Percentiles rank a stretch among this genome's conserved stretches.
Evolutionary conservation across 208 protist genomes (phyloP).

Genomic region (Strigomonas culicis): DNA sequence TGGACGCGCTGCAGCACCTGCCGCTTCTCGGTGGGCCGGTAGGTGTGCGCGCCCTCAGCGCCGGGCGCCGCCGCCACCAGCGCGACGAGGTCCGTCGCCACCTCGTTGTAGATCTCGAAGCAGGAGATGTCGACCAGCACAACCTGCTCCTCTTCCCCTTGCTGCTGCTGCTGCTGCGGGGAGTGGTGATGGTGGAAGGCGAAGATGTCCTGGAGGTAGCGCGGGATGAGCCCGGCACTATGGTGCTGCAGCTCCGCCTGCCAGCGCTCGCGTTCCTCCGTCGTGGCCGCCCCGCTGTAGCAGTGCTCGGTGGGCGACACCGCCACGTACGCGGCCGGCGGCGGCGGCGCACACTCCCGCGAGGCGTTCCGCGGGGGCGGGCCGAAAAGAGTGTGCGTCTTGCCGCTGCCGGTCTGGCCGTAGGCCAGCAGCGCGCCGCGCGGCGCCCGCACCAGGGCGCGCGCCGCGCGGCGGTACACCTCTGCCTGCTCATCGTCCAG

Average conservation of each 20-base stretch:
- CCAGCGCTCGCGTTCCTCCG: not conserved
- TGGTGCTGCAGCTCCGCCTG: not conserved
- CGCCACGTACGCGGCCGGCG: not conserved
- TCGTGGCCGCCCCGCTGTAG: too few relatives aligned
- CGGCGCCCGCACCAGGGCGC: constrained; percentile 6
- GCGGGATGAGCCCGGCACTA: constrained; percentile 43
- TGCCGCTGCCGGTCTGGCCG: constrained; percentile 79
- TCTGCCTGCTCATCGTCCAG: constrained; percentile 18
- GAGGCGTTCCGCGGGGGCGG: not conserved
- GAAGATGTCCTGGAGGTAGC: constrained; percentile 53
- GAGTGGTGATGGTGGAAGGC: not conserved
- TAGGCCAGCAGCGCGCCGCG: constrained; percentile 64
- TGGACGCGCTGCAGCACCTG: constrained; percentile 35
- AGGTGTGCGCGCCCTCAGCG: constrained; percentile 9
- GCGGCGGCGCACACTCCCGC: not conserved
- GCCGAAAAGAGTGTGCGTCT: constrained; percentile 83
- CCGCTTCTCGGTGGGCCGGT: constrained; percentile 49
- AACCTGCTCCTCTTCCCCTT: not conserved
- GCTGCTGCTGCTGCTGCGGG: not conserved
- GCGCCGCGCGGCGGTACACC: constrained; percentile 22
- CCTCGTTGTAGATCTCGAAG: constrained; percentile 83
- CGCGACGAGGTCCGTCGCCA: constrained; percentile 61
- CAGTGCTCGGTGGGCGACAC: too few relatives aligned
- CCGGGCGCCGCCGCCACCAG: constrained; percentile 6
- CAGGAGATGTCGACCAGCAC: constrained; percentile 46